Percentiles rank a stretch among this genome's conserved stretches.
phyloP scores from a whole-genome alignment of 1,139 yeast genomes.

The Blastobotrys petasosporus region DNA sequence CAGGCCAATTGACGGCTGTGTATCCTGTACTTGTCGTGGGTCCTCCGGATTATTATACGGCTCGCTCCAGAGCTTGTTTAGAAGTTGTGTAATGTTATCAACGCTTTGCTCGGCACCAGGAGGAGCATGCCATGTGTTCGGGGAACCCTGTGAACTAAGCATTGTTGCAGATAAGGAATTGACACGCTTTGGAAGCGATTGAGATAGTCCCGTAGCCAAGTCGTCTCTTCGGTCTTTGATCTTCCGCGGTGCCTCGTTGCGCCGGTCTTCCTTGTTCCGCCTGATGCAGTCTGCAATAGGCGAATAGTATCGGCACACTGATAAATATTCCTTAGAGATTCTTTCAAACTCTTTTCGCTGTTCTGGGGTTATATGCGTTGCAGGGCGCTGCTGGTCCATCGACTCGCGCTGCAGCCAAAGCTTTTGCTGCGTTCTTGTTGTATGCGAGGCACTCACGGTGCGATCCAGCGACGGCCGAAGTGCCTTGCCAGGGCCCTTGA shows the following conservation, averaged over 20 bases:
- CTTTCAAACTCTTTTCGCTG: slow-evolving; percentile 71
- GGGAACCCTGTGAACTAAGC: slow-evolving; percentile 8
- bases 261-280: slow-evolving; percentile 29
- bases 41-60: slow-evolving; percentile 22
- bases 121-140: slow-evolving; percentile 5
- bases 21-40: slow-evolving; percentile 2
- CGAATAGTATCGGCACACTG: slow-evolving; percentile 60
- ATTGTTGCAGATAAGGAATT: slow-evolving; percentile 22
- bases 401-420: slow-evolving; percentile 80
- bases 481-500: not conserved
- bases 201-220: slow-evolving; percentile 18
- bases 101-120: slow-evolving; percentile 16
- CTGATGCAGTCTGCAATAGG: slow-evolving; percentile 62
- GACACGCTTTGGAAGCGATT: slow-evolving; percentile 21
- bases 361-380: slow-evolving; percentile 32
- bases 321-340: slow-evolving; percentile 65
- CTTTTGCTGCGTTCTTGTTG: slow-evolving; percentile 74
- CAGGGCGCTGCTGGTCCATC: slow-evolving; percentile 35
- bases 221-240: slow-evolving; percentile 2
- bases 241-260: slow-evolving; percentile 4
- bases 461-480: slow-evolving; percentile 8
- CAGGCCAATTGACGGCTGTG: slow-evolving; percentile 14
- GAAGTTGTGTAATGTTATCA: slow-evolving; percentile 17
- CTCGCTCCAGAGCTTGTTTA: slow-evolving; percentile 20
- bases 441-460: slow-evolving; percentile 6